Base-by-base conservation (phyloP, 108 stramenopile genomes). In the Nitzschia inconspicua region DNA sequence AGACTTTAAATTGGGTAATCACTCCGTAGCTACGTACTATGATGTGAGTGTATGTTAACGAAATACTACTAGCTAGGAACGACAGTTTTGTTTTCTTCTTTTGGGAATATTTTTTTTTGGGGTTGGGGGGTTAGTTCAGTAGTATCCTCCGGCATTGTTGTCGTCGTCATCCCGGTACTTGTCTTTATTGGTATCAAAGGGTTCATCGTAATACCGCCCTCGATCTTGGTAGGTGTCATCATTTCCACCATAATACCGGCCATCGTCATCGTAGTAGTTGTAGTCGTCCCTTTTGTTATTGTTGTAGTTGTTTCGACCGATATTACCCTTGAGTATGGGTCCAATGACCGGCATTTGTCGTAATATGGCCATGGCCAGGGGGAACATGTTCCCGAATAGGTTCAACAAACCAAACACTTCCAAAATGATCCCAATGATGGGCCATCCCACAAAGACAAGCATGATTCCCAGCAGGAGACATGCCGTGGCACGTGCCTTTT, bases 301-400 rank as follows among this genome's bases (percentile, higher is more conserved):
- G 20, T 58, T 29, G 29, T 71, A 59, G 24, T 77, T 43, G n/a
- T 65, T 44, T 26, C 22, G 42, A 19, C 41, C 39, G 22, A 11
- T 36, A 20, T 62, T 34, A 53, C 79, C 77, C 20, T 76, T 78
- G 30, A 89, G 54, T 34, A 89, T 44, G 10, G 77, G 70, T 4
- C 89, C 89, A 20, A 95, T 72, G 7, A 85, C 51, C 3, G 94
- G 94, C 68, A 93, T 66, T 27, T 78, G 60, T 67, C 77, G 77
- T 19, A 84, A 47, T 58, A 95, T 66, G 30, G 73, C 76, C 70
- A 68, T 63, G 4, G 91, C 63, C 24, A 96, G 37, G 8, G 95
- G 92, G 67, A 96, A 96, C 79, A 94, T 79, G 57, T 96, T 94
- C 4, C 92, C 96, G 69, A 96, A 97, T 2, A 97, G 60, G 77